phyloP scores from a whole-genome alignment of 306 rosid species.

The Styphnolobium japonicum region DNA sequence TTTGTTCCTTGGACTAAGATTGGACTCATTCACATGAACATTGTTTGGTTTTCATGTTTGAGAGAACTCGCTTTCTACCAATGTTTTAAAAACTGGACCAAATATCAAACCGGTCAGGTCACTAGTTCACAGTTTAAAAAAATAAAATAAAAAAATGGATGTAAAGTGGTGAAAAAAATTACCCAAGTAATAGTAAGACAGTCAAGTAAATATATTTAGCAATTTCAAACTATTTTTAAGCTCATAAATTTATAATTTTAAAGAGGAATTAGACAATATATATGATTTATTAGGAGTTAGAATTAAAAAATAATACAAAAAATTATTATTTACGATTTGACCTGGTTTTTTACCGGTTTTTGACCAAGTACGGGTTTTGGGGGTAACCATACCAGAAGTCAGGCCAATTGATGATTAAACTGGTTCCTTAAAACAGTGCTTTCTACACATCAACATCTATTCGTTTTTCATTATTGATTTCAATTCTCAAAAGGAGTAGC shows the following conservation, averaged over 20 bases:
- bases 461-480: neutral
- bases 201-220: neutral
- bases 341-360: no score
- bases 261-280: neutral
- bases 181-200: neutral
- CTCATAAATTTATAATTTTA: neutral
- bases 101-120: neutral
- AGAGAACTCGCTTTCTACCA: neutral
- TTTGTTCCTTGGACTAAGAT: conserved; percentile 3
- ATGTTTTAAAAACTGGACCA: neutral
- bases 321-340: no score
- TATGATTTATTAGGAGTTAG: neutral
- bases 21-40: neutral
- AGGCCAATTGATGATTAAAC: neutral
- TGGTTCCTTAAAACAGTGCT: neutral
- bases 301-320: no score
- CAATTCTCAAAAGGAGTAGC: conserved; percentile 14
- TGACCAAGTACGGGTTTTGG: no score
- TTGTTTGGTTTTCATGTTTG: conserved; percentile 3
- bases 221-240: neutral
- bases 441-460: neutral
- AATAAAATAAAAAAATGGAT: neutral
- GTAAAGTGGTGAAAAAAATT: neutral
- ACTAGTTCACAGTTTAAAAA: neutral
- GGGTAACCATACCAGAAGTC: neutral